Evolutionary conservation across 1,284 basidiomycete genomes (phyloP).

Genomic region (Chiua sp.): DNA sequence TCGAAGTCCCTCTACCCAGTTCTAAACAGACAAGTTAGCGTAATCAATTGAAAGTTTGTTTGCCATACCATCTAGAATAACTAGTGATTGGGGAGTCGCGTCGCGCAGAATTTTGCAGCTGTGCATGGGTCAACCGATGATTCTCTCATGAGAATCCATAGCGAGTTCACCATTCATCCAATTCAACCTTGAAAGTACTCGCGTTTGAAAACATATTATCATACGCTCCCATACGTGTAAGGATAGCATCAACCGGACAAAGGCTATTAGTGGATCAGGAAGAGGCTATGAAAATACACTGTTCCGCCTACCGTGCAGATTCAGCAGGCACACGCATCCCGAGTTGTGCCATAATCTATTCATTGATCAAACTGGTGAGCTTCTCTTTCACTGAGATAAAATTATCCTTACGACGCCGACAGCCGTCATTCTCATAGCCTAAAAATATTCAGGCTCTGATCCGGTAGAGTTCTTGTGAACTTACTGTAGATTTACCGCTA

Average conservation of each 20-base stretch:
- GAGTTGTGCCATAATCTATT: constrained; percentile 92
- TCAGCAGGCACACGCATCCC: constrained; percentile 97
- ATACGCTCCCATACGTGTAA: constrained; percentile 98
- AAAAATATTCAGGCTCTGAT: constrained; percentile 8
- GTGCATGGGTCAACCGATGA: constrained; percentile 5
- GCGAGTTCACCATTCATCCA: constrained; percentile 85
- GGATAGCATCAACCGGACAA: constrained; percentile 91
- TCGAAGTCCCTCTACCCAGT: constrained; percentile 88
- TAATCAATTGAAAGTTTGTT: background rate
- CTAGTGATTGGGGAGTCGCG: constrained; percentile 89
- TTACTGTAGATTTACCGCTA: constrained; percentile 86
- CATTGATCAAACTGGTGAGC: constrained; percentile 6
- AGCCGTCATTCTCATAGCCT: constrained; percentile 97
- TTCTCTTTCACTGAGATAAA: background rate
- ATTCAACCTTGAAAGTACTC: constrained; percentile 96
- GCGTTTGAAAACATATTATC: constrained; percentile 97
- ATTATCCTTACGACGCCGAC: constrained; percentile 73
- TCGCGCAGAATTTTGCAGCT: constrained; percentile 92
- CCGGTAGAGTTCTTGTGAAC: constrained; percentile 19
- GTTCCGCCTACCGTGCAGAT: constrained; percentile 65
- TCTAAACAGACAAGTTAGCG: constrained; percentile 52
- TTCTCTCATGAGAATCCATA: background rate
- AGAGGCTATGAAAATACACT: constrained; percentile 1
- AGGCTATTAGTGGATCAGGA: constrained; percentile 51
- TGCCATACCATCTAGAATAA: constrained; percentile 89